Evolutionary conservation across 192 early-diverging fungal genomes (phyloP), one percentile per base, ranked within the genome.

Genomic region (Linnemannia zychae): DNA sequence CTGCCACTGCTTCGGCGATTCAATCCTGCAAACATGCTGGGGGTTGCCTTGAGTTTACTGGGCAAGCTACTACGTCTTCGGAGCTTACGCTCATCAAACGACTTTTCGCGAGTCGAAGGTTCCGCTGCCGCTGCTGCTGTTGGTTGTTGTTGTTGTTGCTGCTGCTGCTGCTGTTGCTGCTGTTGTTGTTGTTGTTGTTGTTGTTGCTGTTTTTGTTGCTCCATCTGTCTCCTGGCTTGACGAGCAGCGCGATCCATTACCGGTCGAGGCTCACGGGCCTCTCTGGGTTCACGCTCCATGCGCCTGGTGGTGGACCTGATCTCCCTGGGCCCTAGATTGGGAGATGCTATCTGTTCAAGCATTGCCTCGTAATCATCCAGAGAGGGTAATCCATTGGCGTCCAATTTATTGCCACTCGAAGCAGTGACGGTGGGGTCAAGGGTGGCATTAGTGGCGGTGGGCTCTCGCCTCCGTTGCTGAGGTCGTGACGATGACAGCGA

Each of bases 341-440:
- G 77, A 24, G 82, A 84, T 46, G 82, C 72, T 73, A 84, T 84
- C n/a, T 79, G 37, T 18, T 78, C 67, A 13, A 84, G 52, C 82
- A 84, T 84, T 1, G 77, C 77, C 69, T 84, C 82, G 44, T 84
- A 84, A 52, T 84, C 82, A 44, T 84, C 82, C 24, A 84, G 37
- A 57, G 65, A 75, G 7, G 71, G 82, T 33, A 84, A 16, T 12
- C 57, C 57, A 0, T 57, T 50, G 0, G 67, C 36, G 1, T 77
- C 75, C 57, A 63, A 63, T 63, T 63, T 63, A 0, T 75, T 60
- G n/a, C 38, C 53, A 28, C 38, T n/a, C 15, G 76, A 2, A 15
- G 33, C 28, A 18, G 63, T 13, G 38, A 18, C 11, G 24, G 40
- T 9, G 40, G 28, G 38, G 36, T n/a, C 52, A 31, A 63, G 24